Base-by-base conservation (phyloP, 805 yeast species). In the Myxozyma mucilagina region DNA sequence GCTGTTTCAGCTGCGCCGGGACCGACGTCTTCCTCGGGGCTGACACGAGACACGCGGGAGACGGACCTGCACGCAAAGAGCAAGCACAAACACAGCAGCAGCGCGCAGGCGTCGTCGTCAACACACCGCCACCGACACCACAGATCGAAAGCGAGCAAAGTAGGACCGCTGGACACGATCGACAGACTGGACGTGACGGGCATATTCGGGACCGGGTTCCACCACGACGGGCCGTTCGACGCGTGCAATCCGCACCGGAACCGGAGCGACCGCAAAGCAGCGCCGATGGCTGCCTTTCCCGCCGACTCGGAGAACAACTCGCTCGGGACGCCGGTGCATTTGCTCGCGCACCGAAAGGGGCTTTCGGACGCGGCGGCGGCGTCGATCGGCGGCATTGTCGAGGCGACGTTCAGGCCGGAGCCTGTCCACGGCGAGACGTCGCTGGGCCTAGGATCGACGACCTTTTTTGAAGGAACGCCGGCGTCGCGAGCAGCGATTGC, bases 161-260 rank as follows among this genome's bases (percentile, higher is more conserved):
- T 24, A 29, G 47, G 50, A 9, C 89, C 91, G 68, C 86, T 92
- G 58, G 99, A 93, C 71, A 90, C 96, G 3, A 94, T 94, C 68
- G 99, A 94, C 77, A 89, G 89, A 75, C 80, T 94, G 70, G 99
- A 94, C 74, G 99, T 93, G 50, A 92, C 97, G 11, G 97, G 97
- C 0, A 81, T 92, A 64, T 92, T 89, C 72, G 97, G 97, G 31
- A 86, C 89, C 52, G 90, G 90, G 16, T 94, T 94, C 81, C 99
- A 94, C 75, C 98, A 94, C 74, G 99, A 94, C 76, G 99, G 99
- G 11, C 99, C 99, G 14, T 94, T 94, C 73, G 99, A 94, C 73
- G 99, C 99, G 0, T 93, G 98, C 74, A 89, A 96, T 2, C 98
- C 99, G 7, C 97, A 90, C 74, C 85, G 98, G 73, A 94, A 94